Percentiles rank a stretch among this genome's conserved stretches.
These are phyloP conservation scores for Ganoderma sinense DNA, from an alignment of 1,284 basidiomycete species.

Conservation along the genomic window DNA sequence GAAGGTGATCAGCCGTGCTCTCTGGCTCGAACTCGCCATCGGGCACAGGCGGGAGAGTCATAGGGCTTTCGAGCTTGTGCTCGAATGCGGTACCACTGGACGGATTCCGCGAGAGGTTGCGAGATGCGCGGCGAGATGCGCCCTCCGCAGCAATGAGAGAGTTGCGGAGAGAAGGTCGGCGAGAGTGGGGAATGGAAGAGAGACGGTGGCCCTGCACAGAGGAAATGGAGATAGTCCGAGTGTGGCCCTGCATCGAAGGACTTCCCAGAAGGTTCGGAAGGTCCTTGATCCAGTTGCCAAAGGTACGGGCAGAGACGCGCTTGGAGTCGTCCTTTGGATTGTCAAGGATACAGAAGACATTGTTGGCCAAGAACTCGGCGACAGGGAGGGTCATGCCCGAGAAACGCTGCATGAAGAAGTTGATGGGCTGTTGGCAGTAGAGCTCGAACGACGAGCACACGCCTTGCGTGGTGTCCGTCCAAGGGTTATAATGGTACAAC, in stretches of 20 bases:
- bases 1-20: slow-evolving; percentile 27
- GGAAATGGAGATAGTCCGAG: slow-evolving; percentile 60
- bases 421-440: slow-evolving; percentile 82
- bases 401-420: slow-evolving; percentile 91
- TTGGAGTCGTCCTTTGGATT: slow-evolving; percentile 60
- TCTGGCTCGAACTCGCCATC: slow-evolving; percentile 62
- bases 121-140: slow-evolving; percentile 55
- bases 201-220: slow-evolving; percentile 70
- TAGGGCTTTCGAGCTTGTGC: slow-evolving; percentile 34
- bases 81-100: slow-evolving; percentile 66
- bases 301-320: slow-evolving; percentile 82
- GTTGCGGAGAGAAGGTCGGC: slow-evolving; percentile 71
- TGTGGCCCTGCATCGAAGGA: slow-evolving; percentile 41
- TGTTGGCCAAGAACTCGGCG: slow-evolving; percentile 85
- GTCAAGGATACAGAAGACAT: slow-evolving; percentile 87
- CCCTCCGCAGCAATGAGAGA: slow-evolving; percentile 52
- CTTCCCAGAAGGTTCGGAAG: slow-evolving; percentile 73
- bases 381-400: slow-evolving; percentile 91
- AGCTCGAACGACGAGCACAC: slow-evolving; percentile 85
- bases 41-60: slow-evolving; percentile 31
- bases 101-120: slow-evolving; percentile 66
- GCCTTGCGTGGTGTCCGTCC: slow-evolving; percentile 90
- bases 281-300: slow-evolving; percentile 87
- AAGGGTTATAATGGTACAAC: slow-evolving; percentile 98
- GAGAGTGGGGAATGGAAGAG: slow-evolving; percentile 68